Conservation (phyloP, 2,329 filamentous ascomycete genomes). For the Pseudocercospora cruenta region DNA sequence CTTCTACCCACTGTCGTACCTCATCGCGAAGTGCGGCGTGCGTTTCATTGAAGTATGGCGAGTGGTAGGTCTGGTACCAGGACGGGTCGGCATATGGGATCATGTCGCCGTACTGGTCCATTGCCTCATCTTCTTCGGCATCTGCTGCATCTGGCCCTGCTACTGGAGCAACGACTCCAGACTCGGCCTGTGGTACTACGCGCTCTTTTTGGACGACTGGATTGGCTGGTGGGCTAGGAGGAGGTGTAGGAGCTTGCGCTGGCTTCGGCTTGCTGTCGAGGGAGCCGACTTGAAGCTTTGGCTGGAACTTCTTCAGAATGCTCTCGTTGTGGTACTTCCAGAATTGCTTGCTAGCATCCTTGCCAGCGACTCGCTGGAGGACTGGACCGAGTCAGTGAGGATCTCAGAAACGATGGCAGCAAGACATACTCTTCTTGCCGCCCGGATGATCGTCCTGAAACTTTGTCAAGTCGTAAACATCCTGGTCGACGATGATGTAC, state of each 20-base stretch:
- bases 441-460: slow-evolving; percentile 65
- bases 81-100: slow-evolving; percentile 90
- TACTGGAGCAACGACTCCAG: slow-evolving; percentile 53
- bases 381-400: slow-evolving; percentile 47
- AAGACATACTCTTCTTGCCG: slow-evolving; percentile 65
- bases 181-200: slow-evolving; percentile 63
- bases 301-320: slow-evolving; percentile 80
- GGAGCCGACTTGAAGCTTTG: slow-evolving; percentile 80
- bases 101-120: slow-evolving; percentile 83
- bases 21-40: slow-evolving; percentile 90
- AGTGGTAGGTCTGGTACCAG: slow-evolving; percentile 77
- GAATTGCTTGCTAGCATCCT: slow-evolving; percentile 70
- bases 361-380: slow-evolving; percentile 66
- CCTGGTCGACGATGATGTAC: slow-evolving; percentile 89
- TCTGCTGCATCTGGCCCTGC: slow-evolving; percentile 47
- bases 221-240: slow-evolving; percentile 50
- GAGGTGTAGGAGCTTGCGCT: slow-evolving; percentile 50
- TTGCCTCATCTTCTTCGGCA: slow-evolving; percentile 64
- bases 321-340: slow-evolving; percentile 76
- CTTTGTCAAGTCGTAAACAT: slow-evolving; percentile 91
- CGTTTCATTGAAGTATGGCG: slow-evolving; percentile 92
- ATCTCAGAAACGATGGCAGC: neutral
- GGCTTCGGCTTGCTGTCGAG: slow-evolving; percentile 79
- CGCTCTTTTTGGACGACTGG: slow-evolving; percentile 48
- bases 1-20: slow-evolving; percentile 88